Evolutionary conservation across 768 basidiomycete genomes (phyloP), one percentile per base, ranked within the genome.

Genomic region (Russula griseocarnosa): DNA sequence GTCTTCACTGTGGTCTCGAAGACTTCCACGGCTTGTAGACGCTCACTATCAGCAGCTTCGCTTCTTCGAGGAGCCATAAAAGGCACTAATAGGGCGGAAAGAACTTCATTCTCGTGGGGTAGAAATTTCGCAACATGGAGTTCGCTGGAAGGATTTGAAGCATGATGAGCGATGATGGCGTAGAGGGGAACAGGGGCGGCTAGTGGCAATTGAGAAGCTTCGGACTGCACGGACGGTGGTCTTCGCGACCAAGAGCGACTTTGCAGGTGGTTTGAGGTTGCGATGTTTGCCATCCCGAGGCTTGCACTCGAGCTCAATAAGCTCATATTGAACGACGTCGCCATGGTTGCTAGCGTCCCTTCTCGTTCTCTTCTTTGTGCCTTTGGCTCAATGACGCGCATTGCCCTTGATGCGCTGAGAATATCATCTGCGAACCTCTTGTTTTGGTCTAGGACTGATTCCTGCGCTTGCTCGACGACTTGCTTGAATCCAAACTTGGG

Each of bases 381-480:
- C 62, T 70, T 75, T 74, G 60, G 58, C 8, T 84, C 85, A 1
- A 76, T 73, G 58, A 79, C 80, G n/a, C 83, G 78, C 36, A 80
- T 78, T 16, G 77, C 73, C 75, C 79, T 80, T 69, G 83, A 87
- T 3, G 84, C 80, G 61, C 76, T 80, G 65, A 79, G 74, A 3
- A 90, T 74, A 40, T 87, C 86, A 58, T 81, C 79, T 5, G 80
- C 76, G 55, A 88, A 80, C 67, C 76, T 79, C 16, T 77, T 77
- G 18, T 74, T 73, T 54, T 85, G 81, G 49, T 84, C 82, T 0
- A 76, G 73, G 22, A 76, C 75, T 46, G 78, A 76, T 59, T 83
- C 85, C 30, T 79, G 80, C 3, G 77, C 86, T 61, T 84, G 79
- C 38, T 89, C 87, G 1, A 88, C 86, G 14, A 87, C 82, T 26